These are phyloP conservation scores for Perkinsus olseni DNA, from an alignment of 169 alveolate species.

Conservation along the genomic window DNA sequence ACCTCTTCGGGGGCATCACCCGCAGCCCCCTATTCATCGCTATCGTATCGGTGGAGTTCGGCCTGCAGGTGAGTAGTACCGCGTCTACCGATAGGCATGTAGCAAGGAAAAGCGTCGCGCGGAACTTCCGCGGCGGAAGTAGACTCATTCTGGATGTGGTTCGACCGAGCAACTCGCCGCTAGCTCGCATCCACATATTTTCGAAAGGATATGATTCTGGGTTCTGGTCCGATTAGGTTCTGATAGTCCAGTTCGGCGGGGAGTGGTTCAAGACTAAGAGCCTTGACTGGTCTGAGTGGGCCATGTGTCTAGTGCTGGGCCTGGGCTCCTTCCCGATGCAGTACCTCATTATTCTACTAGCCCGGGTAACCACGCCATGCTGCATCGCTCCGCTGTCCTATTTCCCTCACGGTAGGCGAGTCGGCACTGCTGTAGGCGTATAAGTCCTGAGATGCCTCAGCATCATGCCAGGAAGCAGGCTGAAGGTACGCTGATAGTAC, in stretches of 20 bases:
- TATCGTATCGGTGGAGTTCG: neutral
- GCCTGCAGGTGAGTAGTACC: neutral
- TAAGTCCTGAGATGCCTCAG: neutral
- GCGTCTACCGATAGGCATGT: neutral
- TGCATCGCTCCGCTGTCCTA: neutral
- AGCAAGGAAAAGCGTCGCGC: neutral
- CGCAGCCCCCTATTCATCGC: neutral
- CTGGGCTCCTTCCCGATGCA: neutral
- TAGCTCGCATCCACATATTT: no score
- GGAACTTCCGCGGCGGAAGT: no score
- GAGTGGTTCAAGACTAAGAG: neutral
- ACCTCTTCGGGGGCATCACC: conserved; percentile 56
- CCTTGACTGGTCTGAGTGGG: neutral
- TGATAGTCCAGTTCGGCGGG: neutral
- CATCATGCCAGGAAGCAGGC: neutral
- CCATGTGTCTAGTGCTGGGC: neutral
- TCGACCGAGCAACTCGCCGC: no score
- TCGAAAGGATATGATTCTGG: neutral
- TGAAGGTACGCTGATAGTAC: neutral
- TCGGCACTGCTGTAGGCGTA: neutral
- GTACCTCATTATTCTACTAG: neutral
- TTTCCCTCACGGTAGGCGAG: neutral
- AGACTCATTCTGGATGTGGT: no score
- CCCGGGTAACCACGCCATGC: neutral
- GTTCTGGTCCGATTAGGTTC: neutral